Evolutionary conservation across 345 rosid species (phyloP), one percentile per base, ranked within the genome.

Genomic region (Populus deltoides): DNA sequence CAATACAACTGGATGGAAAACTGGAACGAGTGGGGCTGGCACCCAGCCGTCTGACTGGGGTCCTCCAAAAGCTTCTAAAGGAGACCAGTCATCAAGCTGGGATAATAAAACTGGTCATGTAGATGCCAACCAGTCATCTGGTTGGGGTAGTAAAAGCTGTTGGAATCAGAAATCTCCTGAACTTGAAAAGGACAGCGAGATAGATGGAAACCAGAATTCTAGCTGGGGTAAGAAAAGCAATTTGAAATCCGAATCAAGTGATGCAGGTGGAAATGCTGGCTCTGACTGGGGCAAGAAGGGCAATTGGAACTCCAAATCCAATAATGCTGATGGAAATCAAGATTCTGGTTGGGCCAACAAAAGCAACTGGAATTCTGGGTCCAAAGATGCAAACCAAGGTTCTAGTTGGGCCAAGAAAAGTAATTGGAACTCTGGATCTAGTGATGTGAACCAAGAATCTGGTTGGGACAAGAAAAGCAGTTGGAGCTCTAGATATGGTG

Each of bases 381-480:
- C 79, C 20, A n/a, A 41, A 68, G 82, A 70, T 47, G 66, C n/a
- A 1, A 25, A 36, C 36, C 29, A 12, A 27, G 45, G 74, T 47
- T 45, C 77, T 24, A 47, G 36, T 22, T 81, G 84, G 84, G 80
- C 66, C 12, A 77, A 69, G 38, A 77, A 39, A 38, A 45, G 66
- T 25, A 41, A 59, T 31, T 67, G 43, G 78, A 45, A 61, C 39
- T 72, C 71, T 81, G 82, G 76, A 51, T 53, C 83, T 3, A 41
- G 36, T 72, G 81, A 69, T 53, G 76, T 45, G 41, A 43, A 17
- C 27, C 66, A 70, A 59, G 78, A 66, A 27, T 81, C 86, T 75
- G 68, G 35, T n/a, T 74, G 81, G 84, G 80, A 70, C 35, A 69
- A 83, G 69, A 83, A 83, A 38, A 24, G 72, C 27, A 68, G 38